Base-by-base conservation (phyloP, 2,329 filamentous ascomycete genomes). In the Neofusicoccum sp. region DNA sequence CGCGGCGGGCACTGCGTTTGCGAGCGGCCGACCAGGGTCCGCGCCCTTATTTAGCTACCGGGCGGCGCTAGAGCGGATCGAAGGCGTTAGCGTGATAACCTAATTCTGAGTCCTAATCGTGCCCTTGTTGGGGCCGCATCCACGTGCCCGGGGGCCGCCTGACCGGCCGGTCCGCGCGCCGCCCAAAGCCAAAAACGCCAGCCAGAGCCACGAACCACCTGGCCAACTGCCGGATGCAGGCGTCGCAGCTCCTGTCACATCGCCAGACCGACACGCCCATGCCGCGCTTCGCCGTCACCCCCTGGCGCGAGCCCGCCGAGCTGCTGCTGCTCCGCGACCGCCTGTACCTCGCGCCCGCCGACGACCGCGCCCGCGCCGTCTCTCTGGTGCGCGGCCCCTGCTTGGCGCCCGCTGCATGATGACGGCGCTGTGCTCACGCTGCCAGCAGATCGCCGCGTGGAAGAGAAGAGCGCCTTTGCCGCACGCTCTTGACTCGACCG, bases 401-500 rank as follows among this genome's bases (percentile, higher is more conserved):
- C 65, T 33, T 56, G 51, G 51, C 51, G 36, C 51, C 51, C 51
- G 51, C 51, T 56, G 51, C 51, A 56, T 43, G 51, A 56, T 56
- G 51, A 56, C 51, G 51, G 38, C 30, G 38, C 51, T 34, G 40
- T 47, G 54, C 54, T 45, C 40, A 58, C 54, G 26, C 51, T 41
- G 40, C 26, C 38, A 31, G 38, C 44, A 62, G 60, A 47, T 62
- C 33, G 40, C 51, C 41, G 59, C 59, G 59, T 61, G 59, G 59
- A 61, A 61, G 43, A 40, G 59, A 43, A 38, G 59, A 34, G 49
- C 49, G 48, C 38, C 60, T 41, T 89, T 91, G 63, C 90, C 90
- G 59, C 88, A 93, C 76, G 81, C 91, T 74, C 84, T 93, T 58
- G 90, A 93, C 75, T 89, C 88, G 36, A 93, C 90, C 43, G 88